Evolutionary conservation across 179 eudicot genomes (phyloP), one percentile per base, ranked within the genome.

Genomic region (Gypsophila paniculata): DNA sequence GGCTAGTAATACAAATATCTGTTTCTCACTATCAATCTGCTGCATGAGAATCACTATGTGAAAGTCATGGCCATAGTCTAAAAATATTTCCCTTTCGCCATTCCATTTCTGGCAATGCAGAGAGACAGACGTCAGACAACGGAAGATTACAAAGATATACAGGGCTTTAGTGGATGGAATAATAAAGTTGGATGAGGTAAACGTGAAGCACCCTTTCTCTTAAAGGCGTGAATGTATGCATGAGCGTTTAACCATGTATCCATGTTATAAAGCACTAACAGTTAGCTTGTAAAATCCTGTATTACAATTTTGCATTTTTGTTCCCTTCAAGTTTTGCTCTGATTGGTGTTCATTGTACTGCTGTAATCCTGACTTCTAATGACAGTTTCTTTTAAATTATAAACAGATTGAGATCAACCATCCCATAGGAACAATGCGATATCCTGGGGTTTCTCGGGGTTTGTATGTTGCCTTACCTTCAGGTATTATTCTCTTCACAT

Each of bases 381-480:
- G 60, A 25, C 39, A 39, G 60, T 6, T 69, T 65, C 23, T 29
- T 32, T 2, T 26, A 34, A n/a, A 51, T 8, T 23, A 61, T 55
- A 66, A 61, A 67, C 80, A 94, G 99, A 80, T 94, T 72, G 70
- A 78, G 76, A 81, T 94, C 62, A 77, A 85, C 76, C 91, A 90
- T 77, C 93, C 99, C 73, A 94, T 94, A 71, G 99, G 99, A 72
- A 62, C 74, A 64, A 82, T 88, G 73, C 86, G 75, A 46, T 94
- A 94, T 79, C 90, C 94, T 77, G 96, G 97, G 49, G 99, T 94
- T 66, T 97, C 99, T 22, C 85, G 79, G 79, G 99, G 97, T 79
- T 85, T 94, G 72, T 91, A 91, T 84, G 97, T 94, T 76, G 96
- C 99, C 72, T 86, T 89, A 64, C 74, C 89, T 29, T 82, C 92